Conservation (phyloP, 1,284 basidiomycete genomes). For the Ceratobasidium sp. region DNA sequence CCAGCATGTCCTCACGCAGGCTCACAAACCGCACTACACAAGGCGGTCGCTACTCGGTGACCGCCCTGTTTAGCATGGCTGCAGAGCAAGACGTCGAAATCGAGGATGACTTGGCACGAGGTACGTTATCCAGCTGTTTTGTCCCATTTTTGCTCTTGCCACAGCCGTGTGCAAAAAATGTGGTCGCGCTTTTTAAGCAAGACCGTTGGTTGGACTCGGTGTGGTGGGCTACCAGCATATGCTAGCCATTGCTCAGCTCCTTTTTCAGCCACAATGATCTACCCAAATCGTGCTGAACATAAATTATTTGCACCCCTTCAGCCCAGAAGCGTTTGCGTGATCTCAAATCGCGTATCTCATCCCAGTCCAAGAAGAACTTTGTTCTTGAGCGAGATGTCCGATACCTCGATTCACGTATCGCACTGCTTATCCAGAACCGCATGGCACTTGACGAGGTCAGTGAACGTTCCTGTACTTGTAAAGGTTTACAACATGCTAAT, state of each 20-base stretch:
- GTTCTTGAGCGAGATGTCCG: conserved; percentile 98
- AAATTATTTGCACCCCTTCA: conserved; percentile 52
- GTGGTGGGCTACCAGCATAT: neutral
- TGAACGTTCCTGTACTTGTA: neutral
- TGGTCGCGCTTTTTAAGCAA: neutral
- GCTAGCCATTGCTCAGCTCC: neutral
- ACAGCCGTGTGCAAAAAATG: conserved; percentile 8
- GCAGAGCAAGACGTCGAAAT: conserved; percentile 99
- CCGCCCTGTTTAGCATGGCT: conserved; percentile 95
- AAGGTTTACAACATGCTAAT: neutral
- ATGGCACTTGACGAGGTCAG: conserved; percentile 85
- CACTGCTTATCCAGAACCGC: conserved; percentile 96
- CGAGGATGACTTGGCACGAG: conserved; percentile 95
- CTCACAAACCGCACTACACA: conserved; percentile 93
- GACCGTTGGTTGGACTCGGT: neutral
- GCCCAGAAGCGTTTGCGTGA: conserved; percentile 97
- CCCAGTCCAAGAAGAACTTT: conserved; percentile 99
- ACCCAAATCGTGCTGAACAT: conserved; percentile 3
- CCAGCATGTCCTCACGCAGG: conserved; percentile 51
- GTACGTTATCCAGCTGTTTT: conserved; percentile 61
- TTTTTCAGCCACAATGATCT: neutral
- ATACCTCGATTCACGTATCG: conserved; percentile 97
- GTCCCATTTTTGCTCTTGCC: conserved; percentile 2
- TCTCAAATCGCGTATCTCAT: conserved; percentile 96
- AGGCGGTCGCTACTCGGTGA: conserved; percentile 84